Evolutionary conservation across 2,329 filamentous ascomycete species (phyloP), one percentile per base, ranked within the genome.

Genomic region (Remersonia thermophila): DNA sequence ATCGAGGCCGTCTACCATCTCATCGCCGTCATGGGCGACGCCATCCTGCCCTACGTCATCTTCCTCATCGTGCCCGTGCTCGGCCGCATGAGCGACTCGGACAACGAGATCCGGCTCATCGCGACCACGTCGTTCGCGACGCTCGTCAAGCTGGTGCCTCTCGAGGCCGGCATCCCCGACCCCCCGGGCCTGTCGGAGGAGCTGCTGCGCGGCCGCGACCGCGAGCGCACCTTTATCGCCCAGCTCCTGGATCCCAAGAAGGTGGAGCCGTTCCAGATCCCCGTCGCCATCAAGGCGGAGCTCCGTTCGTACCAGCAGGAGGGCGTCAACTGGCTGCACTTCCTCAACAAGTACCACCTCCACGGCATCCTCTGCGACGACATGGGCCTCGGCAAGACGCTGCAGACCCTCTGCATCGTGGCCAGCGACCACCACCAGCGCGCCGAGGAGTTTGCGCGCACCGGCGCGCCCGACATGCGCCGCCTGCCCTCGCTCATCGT

Each of bases 321-420:
- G 36, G 91, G 91, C 55, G 89, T 98, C 54, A 98, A 98, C 55
- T 98, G 91, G 91, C 74, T 98, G 35, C 80, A 93, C 38, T 98
- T 98, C 63, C 77, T 98, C 48, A 98, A 98, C 57, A 87, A 87
- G 39, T 98, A 96, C 55, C 89, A 98, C 51, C 74, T 98, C 2
- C 93, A 98, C 50, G 91, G 91, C 33, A 95, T 98, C 58, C 83
- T 98, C 41, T 98, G 91, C 55, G 91, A 98, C 53, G 91, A 98
- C 57, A 98, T 98, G 91, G 91, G 91, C 52, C 80, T 98, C 18
- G 91, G 91, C 33, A 98, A 98, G 64, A 98, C 91, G 1, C 65
- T 98, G 9, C 91, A 98, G 57, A 98, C 93, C 0, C 74, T 98
- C 15, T 98, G 91, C 58, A 98, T 98, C 51, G 87, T 98, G 30